Base-by-base conservation (phyloP, 768 basidiomycete genomes). In the Rhizopogon roseolus region DNA sequence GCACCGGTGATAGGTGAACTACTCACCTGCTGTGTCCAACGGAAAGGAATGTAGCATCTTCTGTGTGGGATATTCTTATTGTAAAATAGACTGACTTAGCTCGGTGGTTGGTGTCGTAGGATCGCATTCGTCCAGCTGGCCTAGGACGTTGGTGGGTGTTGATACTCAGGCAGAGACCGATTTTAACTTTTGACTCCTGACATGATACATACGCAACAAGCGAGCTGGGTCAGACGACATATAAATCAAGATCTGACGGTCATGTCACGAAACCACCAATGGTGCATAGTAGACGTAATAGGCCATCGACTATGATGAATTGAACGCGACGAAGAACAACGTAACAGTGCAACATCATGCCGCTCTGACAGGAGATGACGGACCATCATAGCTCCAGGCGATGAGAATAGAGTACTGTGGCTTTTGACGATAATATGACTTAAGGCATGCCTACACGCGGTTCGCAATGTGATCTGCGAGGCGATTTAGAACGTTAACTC, bases 401-500 rank as follows among this genome's bases (percentile, higher is more conserved):
- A 11, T 36, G 34, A 36, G 6, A 32, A 32, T 7, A 10, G 34
- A n/a, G n/a, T n/a, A n/a, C n/a, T n/a, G n/a, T n/a, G n/a, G n/a
- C n/a, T n/a, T n/a, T n/a, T n/a, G n/a, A n/a, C 22, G 34, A 36
- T 19, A 37, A 46, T 36, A 36, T 48, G 46, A 48, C 34, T 48
- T 22, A 34, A 34, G 22, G 22, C 32, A 48, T 8, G 46, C 34
- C 19, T 48, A 48, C 46, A 48, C 14, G 34, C 46, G 34, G 46
- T 48, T 14, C 46, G 46, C 46, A 48, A 9, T 36, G 46, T 48
- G 46, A 36, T 48, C 13, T 22, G 32, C 14, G 32, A 48, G 45
- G 32, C 19, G 19, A 48, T 14, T 36, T 48, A 14, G 43, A 48
- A 62, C 50, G 56, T 61, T 52, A n/a, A 48, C 51, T 39, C 62